Evolutionary conservation across 2,329 filamentous ascomycete species (phyloP), one percentile per base, ranked within the genome.

Genomic region (Sporothrix variecibatus): DNA sequence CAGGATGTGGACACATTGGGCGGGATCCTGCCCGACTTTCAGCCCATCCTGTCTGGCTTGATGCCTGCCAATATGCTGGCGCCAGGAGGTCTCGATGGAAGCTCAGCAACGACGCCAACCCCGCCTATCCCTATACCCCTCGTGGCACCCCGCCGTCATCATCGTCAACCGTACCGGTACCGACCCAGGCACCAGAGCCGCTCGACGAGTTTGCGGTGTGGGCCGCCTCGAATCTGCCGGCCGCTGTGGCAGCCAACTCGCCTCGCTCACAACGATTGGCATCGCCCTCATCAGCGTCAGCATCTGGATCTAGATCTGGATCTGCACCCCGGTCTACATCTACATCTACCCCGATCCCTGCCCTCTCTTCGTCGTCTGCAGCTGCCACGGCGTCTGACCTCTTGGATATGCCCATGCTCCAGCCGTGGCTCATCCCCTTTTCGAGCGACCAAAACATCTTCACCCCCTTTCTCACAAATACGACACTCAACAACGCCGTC

Each of bases 391-490:
- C 56, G 5, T 34, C 40, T 5, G 4, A n/a, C 12, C 68, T 71
- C 7, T 26, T 72, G 20, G 56, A 46, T 6, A 62, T 64, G 70
- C 70, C 70, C 40, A 46, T 60, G 51, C 53, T 71, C 23, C 38
- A 60, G 51, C 69, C 69, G 34, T 71, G 69, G 69, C 34, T 72
- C 26, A 64, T 72, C 20, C 70, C 70, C 56, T 62, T 72, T 26
- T 71, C 69, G 2, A 46, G 38, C 38, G 53, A 60, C 53, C 69
- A 60, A n/a, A n/a, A 28, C 11, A 20, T 9, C 38, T 71, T 49
- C n/a, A 11, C 69, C 6, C 46, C 69, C 69, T 71, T 58, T 38
- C 38, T 71, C 46, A 9, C 69, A 23, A 17, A 40, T 20, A 23
- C 69, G 12, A 12, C 69, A 2, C 34, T 43, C 6, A 58, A 20